Conservation (phyloP, 2,329 filamentous ascomycete genomes). For the Aspergillus nomiae region DNA sequence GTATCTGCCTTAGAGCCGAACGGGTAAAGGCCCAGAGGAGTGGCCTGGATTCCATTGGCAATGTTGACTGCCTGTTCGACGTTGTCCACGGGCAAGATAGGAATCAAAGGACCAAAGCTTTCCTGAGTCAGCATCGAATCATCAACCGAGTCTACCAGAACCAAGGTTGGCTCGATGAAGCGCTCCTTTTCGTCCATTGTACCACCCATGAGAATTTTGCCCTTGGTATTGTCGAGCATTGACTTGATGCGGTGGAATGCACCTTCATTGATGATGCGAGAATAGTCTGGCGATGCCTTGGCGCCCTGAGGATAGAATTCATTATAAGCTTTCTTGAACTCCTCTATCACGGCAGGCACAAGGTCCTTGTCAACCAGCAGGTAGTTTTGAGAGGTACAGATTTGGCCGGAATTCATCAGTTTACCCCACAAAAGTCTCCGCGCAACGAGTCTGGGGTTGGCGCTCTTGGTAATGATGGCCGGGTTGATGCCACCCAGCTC, state of each 20-base stretch:
- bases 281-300: conserved; percentile 74
- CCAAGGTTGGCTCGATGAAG: conserved; percentile 90
- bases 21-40: conserved; percentile 79
- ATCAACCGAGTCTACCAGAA: conserved; percentile 73
- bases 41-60: conserved; percentile 78
- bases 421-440: conserved; percentile 88
- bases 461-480: conserved; percentile 83
- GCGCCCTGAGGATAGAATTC: conserved; percentile 84
- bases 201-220: conserved; percentile 85
- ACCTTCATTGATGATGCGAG: conserved; percentile 75
- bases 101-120: conserved; percentile 90
- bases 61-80: conserved; percentile 84
- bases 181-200: conserved; percentile 75
- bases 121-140: conserved; percentile 82
- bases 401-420: conserved; percentile 80
- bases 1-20: conserved; percentile 83
- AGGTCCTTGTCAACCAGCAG: conserved; percentile 77
- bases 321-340: conserved; percentile 70
- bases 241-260: conserved; percentile 83
- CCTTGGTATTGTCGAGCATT: conserved; percentile 82
- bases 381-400: conserved; percentile 94
- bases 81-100: conserved; percentile 74
- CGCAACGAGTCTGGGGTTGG: conserved; percentile 78
- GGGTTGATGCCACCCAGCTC: conserved; percentile 93
- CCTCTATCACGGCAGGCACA: conserved; percentile 69